Conservation (phyloP, 345 rosid species). For the Anastatica hierochuntica region DNA sequence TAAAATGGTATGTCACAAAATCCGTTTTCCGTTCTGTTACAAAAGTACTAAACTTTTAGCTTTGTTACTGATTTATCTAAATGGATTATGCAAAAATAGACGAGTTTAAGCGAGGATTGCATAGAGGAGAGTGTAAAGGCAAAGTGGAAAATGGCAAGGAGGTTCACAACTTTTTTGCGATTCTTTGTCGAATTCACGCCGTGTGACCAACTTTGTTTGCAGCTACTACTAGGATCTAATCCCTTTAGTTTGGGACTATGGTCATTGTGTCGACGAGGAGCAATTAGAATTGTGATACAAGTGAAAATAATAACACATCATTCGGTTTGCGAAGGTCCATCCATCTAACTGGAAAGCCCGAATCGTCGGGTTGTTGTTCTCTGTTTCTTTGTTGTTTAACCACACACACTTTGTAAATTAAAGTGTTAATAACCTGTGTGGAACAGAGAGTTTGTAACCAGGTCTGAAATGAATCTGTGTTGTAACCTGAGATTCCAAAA, state of each 20-base stretch:
- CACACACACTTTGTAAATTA: too few species aligned
- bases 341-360: conserved; percentile 8
- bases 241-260: background rate
- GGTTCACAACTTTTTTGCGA: conserved; percentile 10
- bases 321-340: conserved; percentile 12
- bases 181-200: conserved; percentile 13
- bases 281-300: background rate
- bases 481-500: too few species aligned
- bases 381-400: conserved; percentile 11
- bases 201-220: conserved; percentile 20
- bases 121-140: background rate
- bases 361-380: background rate
- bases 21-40: too few species aligned
- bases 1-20: too few species aligned
- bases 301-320: conserved; percentile 11
- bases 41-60: too few species aligned
- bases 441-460: too few species aligned
- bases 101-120: conserved; percentile 7
- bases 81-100: too few species aligned
- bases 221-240: conserved; percentile 14
- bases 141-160: conserved; percentile 6
- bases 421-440: too few species aligned
- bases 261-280: conserved; percentile 11
- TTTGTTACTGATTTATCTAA: too few species aligned
- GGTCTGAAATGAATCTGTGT: too few species aligned